These are phyloP conservation scores for Phytopythium oedochilum DNA, from an alignment of 352 stramenopile genomes.

Conservation along the genomic window DNA sequence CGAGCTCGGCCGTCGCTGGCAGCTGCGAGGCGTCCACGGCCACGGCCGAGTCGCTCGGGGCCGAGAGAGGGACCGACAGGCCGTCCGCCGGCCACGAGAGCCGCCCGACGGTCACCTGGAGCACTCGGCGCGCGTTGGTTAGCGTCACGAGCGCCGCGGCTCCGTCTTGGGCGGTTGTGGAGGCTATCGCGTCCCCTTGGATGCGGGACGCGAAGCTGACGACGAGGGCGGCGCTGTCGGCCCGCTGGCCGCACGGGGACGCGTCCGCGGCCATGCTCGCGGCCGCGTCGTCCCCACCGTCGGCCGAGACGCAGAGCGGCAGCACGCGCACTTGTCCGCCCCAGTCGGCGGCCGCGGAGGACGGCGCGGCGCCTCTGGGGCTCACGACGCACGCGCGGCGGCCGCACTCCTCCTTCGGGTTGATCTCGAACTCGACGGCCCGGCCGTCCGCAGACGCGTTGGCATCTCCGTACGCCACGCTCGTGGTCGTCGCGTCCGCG, in stretches of 20 bases:
- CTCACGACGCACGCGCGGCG: conserved; percentile 40
- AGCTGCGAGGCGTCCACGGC: conserved; percentile 26
- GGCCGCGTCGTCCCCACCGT: conserved; percentile 24
- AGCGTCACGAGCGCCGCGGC: conserved; percentile 24
- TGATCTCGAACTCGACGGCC: conserved; percentile 38
- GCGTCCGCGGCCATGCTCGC: conserved; percentile 24
- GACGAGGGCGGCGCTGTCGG: conserved; percentile 34
- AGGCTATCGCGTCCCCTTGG: conserved; percentile 27
- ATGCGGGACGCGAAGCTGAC: conserved; percentile 57
- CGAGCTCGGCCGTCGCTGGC: conserved; percentile 19
- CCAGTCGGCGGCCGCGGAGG: conserved; percentile 26
- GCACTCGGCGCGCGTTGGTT: conserved; percentile 34
- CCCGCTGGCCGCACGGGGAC: conserved; percentile 17
- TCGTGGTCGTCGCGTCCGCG: conserved; percentile 24
- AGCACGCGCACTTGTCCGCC: conserved; percentile 43
- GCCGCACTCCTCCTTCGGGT: conserved; percentile 52
- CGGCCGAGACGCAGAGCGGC: conserved; percentile 29
- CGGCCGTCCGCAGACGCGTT: conserved; percentile 1
- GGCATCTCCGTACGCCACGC: conserved; percentile 9
- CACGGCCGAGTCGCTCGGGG: conserved; percentile 6
- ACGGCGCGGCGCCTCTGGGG: conserved; percentile 21
- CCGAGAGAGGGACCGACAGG: neutral
- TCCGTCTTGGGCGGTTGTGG: conserved; percentile 2
- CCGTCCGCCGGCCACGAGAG: conserved; percentile 28
- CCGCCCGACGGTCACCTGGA: conserved; percentile 39